These are phyloP conservation scores for Cystobasidium tubakii DNA, from an alignment of 768 basidiomycete species.

Conservation along the genomic window DNA sequence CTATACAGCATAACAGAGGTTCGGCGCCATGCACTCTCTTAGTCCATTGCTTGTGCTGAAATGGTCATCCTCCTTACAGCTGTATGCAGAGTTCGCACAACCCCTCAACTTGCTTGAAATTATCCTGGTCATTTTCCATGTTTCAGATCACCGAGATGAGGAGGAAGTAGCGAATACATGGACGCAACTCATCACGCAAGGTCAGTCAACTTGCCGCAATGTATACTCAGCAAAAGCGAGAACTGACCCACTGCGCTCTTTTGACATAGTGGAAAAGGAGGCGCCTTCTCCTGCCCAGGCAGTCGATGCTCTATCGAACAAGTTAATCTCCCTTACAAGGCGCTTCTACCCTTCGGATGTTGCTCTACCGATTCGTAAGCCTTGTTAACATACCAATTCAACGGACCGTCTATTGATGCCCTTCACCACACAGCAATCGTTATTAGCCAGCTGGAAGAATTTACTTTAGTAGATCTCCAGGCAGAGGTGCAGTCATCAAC, in stretches of 20 bases:
- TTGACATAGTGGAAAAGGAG: conserved; percentile 33
- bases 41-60: conserved; percentile 10
- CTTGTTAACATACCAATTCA: not conserved
- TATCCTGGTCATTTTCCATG: conserved; percentile 82
- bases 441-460: conserved; percentile 67
- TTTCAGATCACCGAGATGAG: conserved; percentile 86
- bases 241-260: not conserved
- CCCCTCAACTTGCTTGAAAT: conserved; percentile 76
- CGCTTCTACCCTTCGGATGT: conserved; percentile 85
- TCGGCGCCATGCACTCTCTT: conserved; percentile 42
- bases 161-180: conserved; percentile 75
- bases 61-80: conserved; percentile 52
- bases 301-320: conserved; percentile 62
- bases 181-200: conserved; percentile 76
- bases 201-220: conserved; percentile 52
- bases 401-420: not conserved
- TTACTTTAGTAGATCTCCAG: not conserved
- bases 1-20: conserved; percentile 83
- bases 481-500: conserved; percentile 60
- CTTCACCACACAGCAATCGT: conserved; percentile 59
- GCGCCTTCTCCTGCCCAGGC: conserved; percentile 8
- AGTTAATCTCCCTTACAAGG: conserved; percentile 67
- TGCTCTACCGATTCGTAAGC: conserved; percentile 79
- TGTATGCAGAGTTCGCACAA: conserved; percentile 80
- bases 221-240: conserved; percentile 53